Evolutionary conservation across 75 land plant genomes (phyloP), one percentile per base, ranked within the genome.

Genomic region (Ceratopteris richardii): DNA sequence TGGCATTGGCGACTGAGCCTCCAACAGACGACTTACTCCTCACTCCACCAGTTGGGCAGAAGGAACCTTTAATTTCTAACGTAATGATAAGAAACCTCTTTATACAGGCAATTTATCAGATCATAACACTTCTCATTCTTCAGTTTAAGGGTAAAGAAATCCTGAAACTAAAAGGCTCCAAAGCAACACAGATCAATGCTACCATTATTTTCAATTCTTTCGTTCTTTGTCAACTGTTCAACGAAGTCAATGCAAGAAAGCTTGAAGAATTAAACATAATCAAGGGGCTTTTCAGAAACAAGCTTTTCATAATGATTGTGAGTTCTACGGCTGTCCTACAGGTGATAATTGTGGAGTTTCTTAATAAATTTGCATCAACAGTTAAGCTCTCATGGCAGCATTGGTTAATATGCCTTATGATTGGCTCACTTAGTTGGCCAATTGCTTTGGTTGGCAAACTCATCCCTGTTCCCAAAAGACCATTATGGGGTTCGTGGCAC

Each of bases 1-100:
- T 89, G 56, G 98, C 98, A 43, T 77, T 93, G 73, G 98, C 98
- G 20, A 93, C 96, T 27, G 98, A 89, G 64, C 90, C 90, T 37
- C 98, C 98, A n/a, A 86, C 83, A n/a, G 91, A 89, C 47, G 68
- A 74, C 36, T 80, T 93, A 19, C 86, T 93, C 96, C 64, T 68
- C 17, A 69, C 80, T 56, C 30, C 78, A 40, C 98, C 96, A 33
- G 83, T 93, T 72, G 86, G 86, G 30, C 54, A 81, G 59, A 77
- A 89, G 66, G 93, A 84, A 54, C 85, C 88, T 31, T 72, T 88
- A 0, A 77, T 92, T 31, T 85, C 86, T 17, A 88, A 92, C 66
- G 82, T 92, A 39, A 92, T 92, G 90, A 88, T 94, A 94, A 77
- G 97, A 62, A 92, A 92, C 63, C 52, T 92, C 50, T 12, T 88